These are phyloP conservation scores for Fraxinus paxiana DNA, from an alignment of 305 asterid species.

Conservation along the genomic window DNA sequence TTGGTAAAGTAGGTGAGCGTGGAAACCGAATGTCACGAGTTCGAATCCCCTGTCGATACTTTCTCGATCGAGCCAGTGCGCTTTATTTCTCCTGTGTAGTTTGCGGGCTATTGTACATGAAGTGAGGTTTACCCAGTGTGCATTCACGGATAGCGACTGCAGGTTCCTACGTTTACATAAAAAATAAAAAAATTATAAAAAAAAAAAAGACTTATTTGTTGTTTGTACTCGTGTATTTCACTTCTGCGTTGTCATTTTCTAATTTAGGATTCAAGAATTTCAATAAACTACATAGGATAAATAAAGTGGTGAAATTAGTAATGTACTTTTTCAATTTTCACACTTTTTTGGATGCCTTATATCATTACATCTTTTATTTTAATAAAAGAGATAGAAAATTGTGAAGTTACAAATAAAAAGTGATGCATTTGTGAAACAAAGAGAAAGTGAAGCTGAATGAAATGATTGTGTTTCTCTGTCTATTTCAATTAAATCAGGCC, in stretches of 20 bases:
- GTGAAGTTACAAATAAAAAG: background rate
- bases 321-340: background rate
- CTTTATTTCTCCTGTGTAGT: too few species aligned
- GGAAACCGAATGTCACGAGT: too few species aligned
- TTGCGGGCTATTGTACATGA: too few species aligned
- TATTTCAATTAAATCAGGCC: background rate
- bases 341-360: background rate
- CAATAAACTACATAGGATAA: background rate
- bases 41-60: too few species aligned
- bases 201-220: too few species aligned
- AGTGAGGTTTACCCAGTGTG: too few species aligned
- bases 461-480: background rate
- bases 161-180: too few species aligned
- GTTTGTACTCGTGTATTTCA: background rate
- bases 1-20: too few species aligned
- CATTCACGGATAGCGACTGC: too few species aligned
- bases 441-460: conserved; percentile 3
- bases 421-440: background rate
- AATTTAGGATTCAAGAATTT: background rate
- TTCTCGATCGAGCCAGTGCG: too few species aligned
- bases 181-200: too few species aligned
- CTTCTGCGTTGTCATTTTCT: background rate
- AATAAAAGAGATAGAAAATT: background rate
- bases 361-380: background rate
- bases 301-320: background rate